Percentiles rank a stretch among this genome's conserved stretches.
These are phyloP conservation scores for Colletotrichum lentis DNA, from an alignment of 2,329 filamentous ascomycete species.

Conservation along the genomic window DNA sequence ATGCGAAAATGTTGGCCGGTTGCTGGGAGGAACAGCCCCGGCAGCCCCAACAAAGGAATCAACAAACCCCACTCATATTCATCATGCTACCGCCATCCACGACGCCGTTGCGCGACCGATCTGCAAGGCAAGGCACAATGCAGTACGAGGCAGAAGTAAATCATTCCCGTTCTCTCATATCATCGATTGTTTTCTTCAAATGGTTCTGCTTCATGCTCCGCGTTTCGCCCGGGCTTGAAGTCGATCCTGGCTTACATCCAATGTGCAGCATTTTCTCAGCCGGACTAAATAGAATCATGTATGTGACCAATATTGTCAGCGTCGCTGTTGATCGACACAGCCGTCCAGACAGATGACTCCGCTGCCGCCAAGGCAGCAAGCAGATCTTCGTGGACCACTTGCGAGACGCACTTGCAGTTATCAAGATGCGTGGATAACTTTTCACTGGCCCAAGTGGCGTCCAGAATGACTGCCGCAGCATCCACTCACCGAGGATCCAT, in stretches of 20 bases:
- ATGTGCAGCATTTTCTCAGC: slow-evolving; percentile 22
- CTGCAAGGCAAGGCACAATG: slow-evolving; percentile 23
- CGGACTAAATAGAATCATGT: slow-evolving; percentile 13
- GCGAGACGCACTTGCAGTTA: neutral
- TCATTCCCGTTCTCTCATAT: slow-evolving; percentile 18
- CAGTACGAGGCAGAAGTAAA: neutral
- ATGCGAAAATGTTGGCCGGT: neutral
- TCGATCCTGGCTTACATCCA: slow-evolving; percentile 5
- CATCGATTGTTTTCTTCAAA: slow-evolving; percentile 7
- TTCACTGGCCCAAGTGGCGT: slow-evolving; percentile 13
- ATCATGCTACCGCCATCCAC: slow-evolving; percentile 11
- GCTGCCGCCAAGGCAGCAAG: slow-evolving; percentile 8
- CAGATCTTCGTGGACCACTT: neutral
- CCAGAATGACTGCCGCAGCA: neutral
- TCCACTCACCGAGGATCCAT: neutral
- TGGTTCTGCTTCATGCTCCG: neutral
- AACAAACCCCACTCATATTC: neutral
- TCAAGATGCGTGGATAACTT: neutral
- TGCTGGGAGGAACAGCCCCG: neutral
- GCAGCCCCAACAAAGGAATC: neutral
- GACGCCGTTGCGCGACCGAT: slow-evolving; percentile 17
- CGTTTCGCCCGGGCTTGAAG: slow-evolving; percentile 1
- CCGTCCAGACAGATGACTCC: neutral
- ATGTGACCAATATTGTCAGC: slow-evolving; percentile 21
- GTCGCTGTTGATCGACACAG: slow-evolving; percentile 1